Evolutionary conservation across 106 monocot genomes (phyloP), one percentile per base, ranked within the genome.

Genomic region (Platanthera zijinensis): DNA sequence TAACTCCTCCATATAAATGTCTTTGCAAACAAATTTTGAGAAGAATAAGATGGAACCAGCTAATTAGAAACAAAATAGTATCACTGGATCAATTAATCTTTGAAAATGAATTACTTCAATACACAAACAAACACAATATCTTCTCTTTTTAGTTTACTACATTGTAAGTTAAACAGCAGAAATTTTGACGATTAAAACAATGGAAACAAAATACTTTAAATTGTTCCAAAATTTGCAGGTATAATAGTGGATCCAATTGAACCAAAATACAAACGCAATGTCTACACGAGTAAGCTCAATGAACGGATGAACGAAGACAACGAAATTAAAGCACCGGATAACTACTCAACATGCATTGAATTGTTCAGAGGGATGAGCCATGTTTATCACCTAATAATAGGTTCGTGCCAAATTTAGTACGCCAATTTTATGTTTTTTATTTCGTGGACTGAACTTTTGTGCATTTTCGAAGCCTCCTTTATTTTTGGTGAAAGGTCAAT

Each of bases 341-440:
- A 77, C 50, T 77, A 77, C 22, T 5, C 50, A 50, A 51, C 77
- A 66, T 77, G 77, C 25, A 7, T 50, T 6, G 50, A 77, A 25
- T 39, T 59, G 28, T 77, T 49, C 64, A 3, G 4, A 66, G 21
- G 48, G 25, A 15, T 77, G 2, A n/a, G 5, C 15, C 49, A 22
- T 8, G 13, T 30, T 48, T 66, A 21, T 45, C 8, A 51, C 5
- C 8, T 77, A 51, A 50, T 77, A 51, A 50, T 77, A 66, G 63
- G 77, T 77, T 64, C 10, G 64, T 15, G 19, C 17, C 7, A 3
- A 30, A 28, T 32, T 30, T 57, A 22, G 5, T 75, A 13, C 9
- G 13, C 17, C 2, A 75, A 39, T 39, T 8, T 61, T 8, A 2
- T 8, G n/a, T 4, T 17, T 21, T 61, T 53, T 61, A 61, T 67